A percentile compares a stretch with the other conserved stretches of the same genome.
phyloP scores from a whole-genome alignment of 2,329 filamentous ascomycete genomes.

The Anthostomella pinea region DNA sequence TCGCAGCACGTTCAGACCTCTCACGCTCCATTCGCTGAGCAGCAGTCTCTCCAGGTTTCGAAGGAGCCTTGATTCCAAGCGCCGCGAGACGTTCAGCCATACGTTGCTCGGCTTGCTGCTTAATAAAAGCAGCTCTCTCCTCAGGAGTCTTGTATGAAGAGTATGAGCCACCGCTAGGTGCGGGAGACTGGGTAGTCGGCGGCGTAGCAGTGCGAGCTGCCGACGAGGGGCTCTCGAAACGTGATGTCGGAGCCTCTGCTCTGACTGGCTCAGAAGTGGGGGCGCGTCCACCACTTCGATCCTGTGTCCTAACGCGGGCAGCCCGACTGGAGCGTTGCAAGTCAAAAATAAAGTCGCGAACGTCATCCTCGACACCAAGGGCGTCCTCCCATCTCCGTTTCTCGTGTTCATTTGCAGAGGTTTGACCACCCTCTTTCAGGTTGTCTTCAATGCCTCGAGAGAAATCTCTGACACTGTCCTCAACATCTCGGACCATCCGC shows the following conservation, averaged over 20 bases:
- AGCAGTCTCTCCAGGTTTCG: constrained; percentile 75
- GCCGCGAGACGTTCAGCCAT: constrained; percentile 96
- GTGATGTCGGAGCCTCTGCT: constrained; percentile 43
- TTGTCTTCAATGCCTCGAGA: constrained; percentile 79
- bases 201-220: constrained; percentile 55
- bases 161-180: constrained; percentile 64
- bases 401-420: constrained; percentile 82
- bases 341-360: constrained; percentile 97
- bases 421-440: constrained; percentile 76
- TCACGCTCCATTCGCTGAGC: constrained; percentile 87
- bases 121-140: constrained; percentile 92
- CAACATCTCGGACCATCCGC: constrained; percentile 93
- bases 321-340: constrained; percentile 82
- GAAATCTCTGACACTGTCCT: constrained; percentile 92
- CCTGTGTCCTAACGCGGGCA: constrained; percentile 63
- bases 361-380: constrained; percentile 91
- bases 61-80: constrained; percentile 81
- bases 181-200: constrained; percentile 38
- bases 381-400: constrained; percentile 93
- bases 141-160: constrained; percentile 86
- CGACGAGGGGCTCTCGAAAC: constrained; percentile 51
- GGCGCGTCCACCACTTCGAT: constrained; percentile 44
- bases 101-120: constrained; percentile 92
- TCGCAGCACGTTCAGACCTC: constrained; percentile 80
- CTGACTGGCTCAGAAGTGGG: constrained; percentile 43